A percentile compares a stretch with the other conserved stretches of the same genome.
Evolutionary conservation across 352 stramenopile genomes (phyloP).

Genomic region (Globisporangium ultimum): DNA sequence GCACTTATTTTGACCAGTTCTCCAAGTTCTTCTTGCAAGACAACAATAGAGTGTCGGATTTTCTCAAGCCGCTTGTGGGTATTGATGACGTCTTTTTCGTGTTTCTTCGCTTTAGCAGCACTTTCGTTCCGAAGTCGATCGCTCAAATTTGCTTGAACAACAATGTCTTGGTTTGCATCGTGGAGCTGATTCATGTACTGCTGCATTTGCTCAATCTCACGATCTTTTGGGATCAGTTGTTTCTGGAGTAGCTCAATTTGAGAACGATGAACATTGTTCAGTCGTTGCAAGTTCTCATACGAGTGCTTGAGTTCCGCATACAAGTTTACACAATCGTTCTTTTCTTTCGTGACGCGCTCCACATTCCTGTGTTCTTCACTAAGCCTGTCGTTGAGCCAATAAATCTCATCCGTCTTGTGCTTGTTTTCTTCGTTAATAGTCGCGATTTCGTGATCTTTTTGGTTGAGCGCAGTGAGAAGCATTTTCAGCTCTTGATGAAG

Average conservation of each 20-base stretch:
- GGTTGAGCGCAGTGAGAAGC: constrained; percentile 48
- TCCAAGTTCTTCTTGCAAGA: constrained; percentile 61
- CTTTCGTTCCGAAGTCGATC: constrained; percentile 54
- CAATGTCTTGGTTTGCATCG: constrained; percentile 62
- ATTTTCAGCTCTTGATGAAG: constrained; percentile 73
- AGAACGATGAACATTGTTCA: constrained; percentile 71
- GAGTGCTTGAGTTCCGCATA: constrained; percentile 37
- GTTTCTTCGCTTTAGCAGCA: constrained; percentile 34
- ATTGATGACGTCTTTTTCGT: constrained; percentile 32
- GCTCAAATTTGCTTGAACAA: constrained; percentile 66
- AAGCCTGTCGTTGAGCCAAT: constrained; percentile 31
- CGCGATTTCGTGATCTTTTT: constrained; percentile 57
- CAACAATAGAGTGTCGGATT: constrained; percentile 50
- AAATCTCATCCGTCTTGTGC: constrained; percentile 24
- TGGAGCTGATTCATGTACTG: constrained; percentile 55
- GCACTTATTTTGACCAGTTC: constrained; percentile 55
- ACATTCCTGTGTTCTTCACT: constrained; percentile 26
- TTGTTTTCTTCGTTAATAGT: constrained; percentile 26
- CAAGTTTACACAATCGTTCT: constrained; percentile 26
- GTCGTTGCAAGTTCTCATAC: constrained; percentile 50
- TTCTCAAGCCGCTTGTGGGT: constrained; percentile 37
- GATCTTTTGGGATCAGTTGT: constrained; percentile 66
- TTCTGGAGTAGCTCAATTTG: constrained; percentile 71
- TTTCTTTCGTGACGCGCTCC: constrained; percentile 33
- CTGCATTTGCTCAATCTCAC: constrained; percentile 62